Conservation (phyloP, 2,329 filamentous ascomycete genomes). For the Monilinia fructigena region DNA sequence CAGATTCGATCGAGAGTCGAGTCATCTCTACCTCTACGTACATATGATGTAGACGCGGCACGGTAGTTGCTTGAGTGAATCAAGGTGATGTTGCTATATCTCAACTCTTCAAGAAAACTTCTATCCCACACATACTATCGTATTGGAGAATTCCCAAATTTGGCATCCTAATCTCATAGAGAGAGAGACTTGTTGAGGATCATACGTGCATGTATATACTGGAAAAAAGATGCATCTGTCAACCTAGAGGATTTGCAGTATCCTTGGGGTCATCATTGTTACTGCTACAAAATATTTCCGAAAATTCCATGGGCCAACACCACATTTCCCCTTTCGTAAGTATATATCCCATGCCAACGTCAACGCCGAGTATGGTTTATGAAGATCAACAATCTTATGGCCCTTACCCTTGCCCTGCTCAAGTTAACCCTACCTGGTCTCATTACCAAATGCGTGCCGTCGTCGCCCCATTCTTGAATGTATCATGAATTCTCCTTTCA, state of each 20-base stretch:
- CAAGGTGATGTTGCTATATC: background rate
- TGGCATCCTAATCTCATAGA: background rate
- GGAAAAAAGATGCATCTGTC: background rate
- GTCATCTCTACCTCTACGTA: background rate
- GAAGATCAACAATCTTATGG: slow-evolving; percentile 13
- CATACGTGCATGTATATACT: background rate
- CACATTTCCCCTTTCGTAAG: slow-evolving; percentile 8
- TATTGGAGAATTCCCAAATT: background rate
- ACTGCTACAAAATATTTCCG: background rate
- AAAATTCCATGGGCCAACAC: background rate
- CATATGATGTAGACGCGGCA: background rate
- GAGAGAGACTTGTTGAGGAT: background rate
- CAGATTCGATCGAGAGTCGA: background rate
- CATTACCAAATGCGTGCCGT: slow-evolving; percentile 4
- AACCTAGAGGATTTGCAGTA: slow-evolving; percentile 9
- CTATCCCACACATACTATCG: background rate
- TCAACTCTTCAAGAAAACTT: background rate
- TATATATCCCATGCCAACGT: slow-evolving; percentile 3
- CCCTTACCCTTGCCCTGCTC: background rate
- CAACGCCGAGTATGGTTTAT: slow-evolving; percentile 13
- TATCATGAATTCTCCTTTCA: slow-evolving; percentile 4
- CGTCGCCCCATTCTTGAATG: slow-evolving; percentile 6
- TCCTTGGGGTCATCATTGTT: slow-evolving; percentile 14
- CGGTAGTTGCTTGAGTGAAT: slow-evolving; percentile 2
- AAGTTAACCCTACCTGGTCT: background rate